Base-by-base conservation (phyloP, 305 asterid species). In the Fraxinus velutina region DNA sequence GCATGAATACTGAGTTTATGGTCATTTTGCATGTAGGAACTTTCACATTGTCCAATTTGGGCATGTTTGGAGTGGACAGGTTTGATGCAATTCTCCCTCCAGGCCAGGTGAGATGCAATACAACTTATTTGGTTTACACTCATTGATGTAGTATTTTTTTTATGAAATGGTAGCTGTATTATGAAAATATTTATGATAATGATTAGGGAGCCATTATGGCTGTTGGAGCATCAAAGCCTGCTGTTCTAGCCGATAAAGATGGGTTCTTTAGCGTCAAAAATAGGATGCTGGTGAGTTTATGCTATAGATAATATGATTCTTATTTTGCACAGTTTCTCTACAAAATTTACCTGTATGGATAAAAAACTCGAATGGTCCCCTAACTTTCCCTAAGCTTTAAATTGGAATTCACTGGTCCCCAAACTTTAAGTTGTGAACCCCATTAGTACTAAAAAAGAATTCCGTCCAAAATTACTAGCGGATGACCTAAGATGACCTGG, bases 71-170 rank as follows among this genome's bases (percentile, higher is more conserved):
- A 87, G 98, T 93, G 79, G 98, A 96, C 86, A 87, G 95, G 64
- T 96, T 94, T 85, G 99, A 96, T 88, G 98, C 99, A 78, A 94
- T 96, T 84, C 97, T 96, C 87, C 99, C 99, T 64, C 98, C 99
- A 2, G 98, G 97, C 83, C 97, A 94, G 97, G 98, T 94, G 74
- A 84, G 88, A 79, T 37, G 2, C 73, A 55, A 74, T 30, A 7
- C 77, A 32, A 50, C 36, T 77, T 68, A 77, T 75, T 68, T 70
- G 75, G 39, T 30, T 70, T 70, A 30, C 24, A 24, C 21, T 19
- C 13, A 30, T 0, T 15, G 33, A 57, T 27, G 29, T 9, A 44
- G 6, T 78, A 42, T 52, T 72, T 68, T 21, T 66, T 62, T 36
- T 27, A 82, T 15, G 52, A 75, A 79, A 27, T 42, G 73, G 6